Evolutionary conservation across 495 filamentous ascomycete species (phyloP), one percentile per base, ranked within the genome.

Genomic region (Neurospora hispaniola): DNA sequence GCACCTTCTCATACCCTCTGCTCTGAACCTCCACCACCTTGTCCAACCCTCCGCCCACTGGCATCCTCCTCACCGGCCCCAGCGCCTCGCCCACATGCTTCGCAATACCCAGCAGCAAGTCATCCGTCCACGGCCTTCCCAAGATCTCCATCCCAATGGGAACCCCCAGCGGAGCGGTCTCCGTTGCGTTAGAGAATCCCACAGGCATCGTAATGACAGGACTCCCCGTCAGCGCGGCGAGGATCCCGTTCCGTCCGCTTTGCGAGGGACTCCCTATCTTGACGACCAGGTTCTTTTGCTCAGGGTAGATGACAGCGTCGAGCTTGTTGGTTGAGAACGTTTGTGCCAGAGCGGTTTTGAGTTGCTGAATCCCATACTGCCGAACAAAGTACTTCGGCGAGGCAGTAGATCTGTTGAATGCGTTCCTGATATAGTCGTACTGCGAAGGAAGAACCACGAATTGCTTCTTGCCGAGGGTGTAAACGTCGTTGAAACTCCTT

Each of bases 91-190:
- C 74, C 42, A 83, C 75, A 48, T 79, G 78, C 16, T 70, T 75
- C 18, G 80, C 81, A 23, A 89, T 82, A 42, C 85, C 81, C 20
- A 92, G 78, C 73, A 92, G 70, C 59, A 79, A 80, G 12, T 81
- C 82, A 74, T 92, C 90, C 10, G 69, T 78, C 81, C 85, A 88
- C 4, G 82, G 82, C 73, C 77, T 75, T 0, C 90, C 89, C 73
- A 91, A 78, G 70, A 92, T 85, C 81, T 91, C 90, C 82, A 91
- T 84, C 3, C 90, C 89, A 62, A 91, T 83, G 1, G 90, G 89
- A 4, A 91, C 81, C 16, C 90, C 89, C 8, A 80, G 68, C 0
- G 83, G 83, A 20, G 90, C 88, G 41, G 85, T 80, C 2, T 74
- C 71, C 4, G 80, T 85, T 2, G 81, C 71, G 0, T 83, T 74